These are phyloP conservation scores for Gracilaria gracilis DNA, from an alignment of 23 red algal species.

Conservation along the genomic window DNA sequence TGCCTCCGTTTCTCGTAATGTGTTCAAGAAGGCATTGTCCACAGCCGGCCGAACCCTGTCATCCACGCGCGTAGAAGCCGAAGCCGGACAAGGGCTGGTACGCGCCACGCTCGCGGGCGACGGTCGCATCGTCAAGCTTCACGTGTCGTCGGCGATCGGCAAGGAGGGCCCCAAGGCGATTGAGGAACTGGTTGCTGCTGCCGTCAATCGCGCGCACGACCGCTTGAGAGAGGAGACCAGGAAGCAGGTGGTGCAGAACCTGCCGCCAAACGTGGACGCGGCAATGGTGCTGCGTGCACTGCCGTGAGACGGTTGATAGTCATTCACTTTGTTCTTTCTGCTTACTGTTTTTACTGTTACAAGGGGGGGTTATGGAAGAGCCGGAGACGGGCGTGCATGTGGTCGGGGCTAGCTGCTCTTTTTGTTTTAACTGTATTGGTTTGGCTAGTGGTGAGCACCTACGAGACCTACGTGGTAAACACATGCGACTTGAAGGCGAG, in stretches of 20 bases:
- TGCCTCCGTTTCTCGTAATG: conserved; percentile 23
- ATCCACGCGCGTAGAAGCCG: conserved; percentile 53
- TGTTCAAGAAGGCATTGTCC: conserved; percentile 50
- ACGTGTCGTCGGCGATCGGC: conserved; percentile 45
- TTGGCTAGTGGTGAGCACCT: no score
- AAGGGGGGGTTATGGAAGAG: background rate
- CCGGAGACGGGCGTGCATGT: no score
- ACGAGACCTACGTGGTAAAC: background rate
- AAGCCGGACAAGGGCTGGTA: conserved; percentile 53
- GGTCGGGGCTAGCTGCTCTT: no score
- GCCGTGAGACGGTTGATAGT: conserved; percentile 11
- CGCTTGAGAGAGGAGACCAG: conserved; percentile 65
- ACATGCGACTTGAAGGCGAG: no score
- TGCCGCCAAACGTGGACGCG: conserved; percentile 69
- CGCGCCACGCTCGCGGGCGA: conserved; percentile 66
- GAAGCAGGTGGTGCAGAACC: conserved; percentile 43
- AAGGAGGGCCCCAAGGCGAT: conserved; percentile 66
- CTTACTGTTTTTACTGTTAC: background rate
- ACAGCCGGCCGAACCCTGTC: conserved; percentile 64
- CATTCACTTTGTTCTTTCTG: background rate
- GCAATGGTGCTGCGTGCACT: conserved; percentile 69
- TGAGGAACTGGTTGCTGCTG: conserved; percentile 40
- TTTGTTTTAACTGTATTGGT: no score
- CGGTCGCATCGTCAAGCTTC: conserved; percentile 69
- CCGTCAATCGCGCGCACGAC: conserved; percentile 65